Base-by-base conservation (phyloP, 2,329 filamentous ascomycete genomes). In the Colletotrichum nymphaeae region DNA sequence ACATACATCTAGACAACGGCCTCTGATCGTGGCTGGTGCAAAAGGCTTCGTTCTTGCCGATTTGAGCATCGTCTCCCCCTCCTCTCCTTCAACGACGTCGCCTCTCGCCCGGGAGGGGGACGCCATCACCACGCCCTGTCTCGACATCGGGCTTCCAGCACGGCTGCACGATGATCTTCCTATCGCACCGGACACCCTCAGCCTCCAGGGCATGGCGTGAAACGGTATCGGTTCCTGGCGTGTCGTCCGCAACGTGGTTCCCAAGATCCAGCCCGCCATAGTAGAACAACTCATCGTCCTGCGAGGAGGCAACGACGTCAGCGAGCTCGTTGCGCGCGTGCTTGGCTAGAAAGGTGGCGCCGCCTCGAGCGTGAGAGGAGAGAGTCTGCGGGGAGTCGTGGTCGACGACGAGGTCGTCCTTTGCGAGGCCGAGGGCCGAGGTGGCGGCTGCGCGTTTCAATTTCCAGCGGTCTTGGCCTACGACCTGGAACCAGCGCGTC, bases 261-360 rank as follows among this genome's bases (percentile, higher is more conserved):
- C 77, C 75, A 32, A 83, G 77, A 28, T 75, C 71, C 66, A 86
- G 81, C 24, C 70, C 73, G 67, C 69, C 35, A 80, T 82, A 83
- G 78, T 78, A 85, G 49, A 75, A 75, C 8, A 73, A 69, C 26
- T 83, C 79, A 71, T 81, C 77, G 42, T 74, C 64, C 14, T 79
- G 73, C 63, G 79, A 75, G 59, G 80, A 77, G 60, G 84, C 80
- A 57, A 84, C 76, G 66, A 83, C 63, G 67, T 77, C 75, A 75
- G 83, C 82, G 55, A 86, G 83, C 70, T 85, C 80, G 76, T 82
- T 77, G 74, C 85, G 67, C 74, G 82, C 79, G 70, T 82, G 79
- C 75, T 82, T 80, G 76, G 84, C 83, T 68, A 82, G 75, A 78
- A 80, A 82, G 69, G 83, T 82, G 65, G 80, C 78, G 37, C 79